Conservation (phyloP, 768 basidiomycete species). For the Pleurotus citrinopileatus region DNA sequence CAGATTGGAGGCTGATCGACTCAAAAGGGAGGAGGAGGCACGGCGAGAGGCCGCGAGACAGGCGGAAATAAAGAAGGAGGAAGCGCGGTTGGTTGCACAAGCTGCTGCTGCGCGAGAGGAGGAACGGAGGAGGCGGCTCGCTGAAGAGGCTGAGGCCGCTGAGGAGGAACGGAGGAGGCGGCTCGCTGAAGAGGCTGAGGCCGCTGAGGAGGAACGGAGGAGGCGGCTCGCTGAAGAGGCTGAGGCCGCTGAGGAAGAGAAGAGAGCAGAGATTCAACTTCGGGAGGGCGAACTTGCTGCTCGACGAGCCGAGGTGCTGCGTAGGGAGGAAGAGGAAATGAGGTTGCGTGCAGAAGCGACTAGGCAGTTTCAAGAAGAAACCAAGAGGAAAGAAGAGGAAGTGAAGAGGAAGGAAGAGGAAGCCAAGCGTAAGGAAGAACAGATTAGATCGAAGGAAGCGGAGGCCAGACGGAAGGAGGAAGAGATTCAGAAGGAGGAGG, state of each 20-base stretch:
- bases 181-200: too few species aligned
- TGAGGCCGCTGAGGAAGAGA: slow-evolving; percentile 13
- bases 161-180: too few species aligned
- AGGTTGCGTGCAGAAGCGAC: not conserved
- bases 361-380: not conserved
- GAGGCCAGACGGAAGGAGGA: slow-evolving; percentile 23
- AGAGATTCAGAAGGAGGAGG: slow-evolving; percentile 22
- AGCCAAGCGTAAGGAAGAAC: slow-evolving; percentile 17
- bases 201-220: too few species aligned
- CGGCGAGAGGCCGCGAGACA: slow-evolving; percentile 9
- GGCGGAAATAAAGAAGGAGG: slow-evolving; percentile 15
- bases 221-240: too few species aligned
- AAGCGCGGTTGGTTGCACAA: slow-evolving; percentile 17
- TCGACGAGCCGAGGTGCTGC: not conserved
- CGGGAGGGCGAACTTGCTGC: slow-evolving; percentile 5
- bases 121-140: slow-evolving; percentile 10
- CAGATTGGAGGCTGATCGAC: not conserved
- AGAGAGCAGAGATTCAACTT: slow-evolving; percentile 2
- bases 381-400: not conserved
- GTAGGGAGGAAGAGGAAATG: slow-evolving; percentile 1
- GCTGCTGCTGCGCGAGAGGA: slow-evolving; percentile 12
- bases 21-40: slow-evolving; percentile 8
- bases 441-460: slow-evolving; percentile 22
- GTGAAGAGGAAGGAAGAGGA: slow-evolving; percentile 19
- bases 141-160: slow-evolving; percentile 15